A percentile compares a stretch with the other conserved stretches of the same genome.
Conservation (phyloP, 306 rosid genomes). For the Vachellia pachyceras region DNA sequence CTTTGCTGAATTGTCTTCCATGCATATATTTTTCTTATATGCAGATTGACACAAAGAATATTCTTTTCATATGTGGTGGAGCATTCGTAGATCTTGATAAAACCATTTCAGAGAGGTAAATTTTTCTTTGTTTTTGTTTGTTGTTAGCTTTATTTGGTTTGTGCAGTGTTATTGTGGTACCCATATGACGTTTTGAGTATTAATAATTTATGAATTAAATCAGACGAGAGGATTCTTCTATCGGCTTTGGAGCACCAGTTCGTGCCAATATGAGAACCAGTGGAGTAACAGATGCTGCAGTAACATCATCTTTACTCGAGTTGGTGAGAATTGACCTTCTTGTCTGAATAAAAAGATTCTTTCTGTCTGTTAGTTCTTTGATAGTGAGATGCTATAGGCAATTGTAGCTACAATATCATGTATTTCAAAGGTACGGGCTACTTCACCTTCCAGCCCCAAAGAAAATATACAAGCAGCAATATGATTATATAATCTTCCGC, state of each 20-base stretch:
- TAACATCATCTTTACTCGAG: conserved; percentile 83
- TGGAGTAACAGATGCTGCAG: conserved; percentile 61
- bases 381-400: conserved; percentile 26
- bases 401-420: background rate
- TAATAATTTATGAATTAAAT: conserved; percentile 29
- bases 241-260: conserved; percentile 91
- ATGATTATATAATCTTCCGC: conserved; percentile 34
- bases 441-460: background rate
- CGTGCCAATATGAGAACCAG: conserved; percentile 83
- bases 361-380: background rate
- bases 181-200: background rate
- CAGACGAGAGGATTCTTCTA: conserved; percentile 92
- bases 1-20: background rate
- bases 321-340: conserved; percentile 57
- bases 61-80: conserved; percentile 91
- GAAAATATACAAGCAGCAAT: background rate
- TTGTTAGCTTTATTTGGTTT: background rate
- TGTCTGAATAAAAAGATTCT: background rate
- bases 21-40: conserved; percentile 23
- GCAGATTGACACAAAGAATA: conserved; percentile 91
- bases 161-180: background rate
- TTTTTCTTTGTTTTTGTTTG: background rate
- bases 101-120: conserved; percentile 90
- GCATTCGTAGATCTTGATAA: conserved; percentile 92
- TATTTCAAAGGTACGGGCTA: background rate